Conservation (phyloP, 148 eudicot species). For the Pouteria glomerata region DNA sequence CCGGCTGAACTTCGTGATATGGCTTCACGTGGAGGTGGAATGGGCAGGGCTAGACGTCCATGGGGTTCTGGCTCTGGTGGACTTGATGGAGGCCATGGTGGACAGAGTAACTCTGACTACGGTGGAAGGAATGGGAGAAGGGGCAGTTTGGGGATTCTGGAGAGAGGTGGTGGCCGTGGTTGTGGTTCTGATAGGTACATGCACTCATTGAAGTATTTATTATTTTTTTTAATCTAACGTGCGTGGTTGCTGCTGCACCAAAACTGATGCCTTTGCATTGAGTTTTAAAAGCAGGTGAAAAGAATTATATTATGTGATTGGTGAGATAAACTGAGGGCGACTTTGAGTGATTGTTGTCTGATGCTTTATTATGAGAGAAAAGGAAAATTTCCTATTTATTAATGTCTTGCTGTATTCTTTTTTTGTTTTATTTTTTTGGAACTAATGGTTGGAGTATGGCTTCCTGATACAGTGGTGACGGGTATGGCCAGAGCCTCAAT, state of each 20-base stretch:
- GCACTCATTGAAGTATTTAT: not conserved
- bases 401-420: not conserved
- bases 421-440: too few relatives aligned
- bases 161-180: slow-evolving; percentile 28
- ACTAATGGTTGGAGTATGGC: not conserved
- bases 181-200: slow-evolving; percentile 40
- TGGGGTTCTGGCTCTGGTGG: slow-evolving; percentile 32
- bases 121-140: slow-evolving; percentile 48
- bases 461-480: slow-evolving; percentile 18
- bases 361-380: too few relatives aligned
- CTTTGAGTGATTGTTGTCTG: not conserved
- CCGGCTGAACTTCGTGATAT: slow-evolving; percentile 84
- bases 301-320: not conserved
- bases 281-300: not conserved
- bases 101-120: slow-evolving; percentile 14
- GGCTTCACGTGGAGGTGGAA: slow-evolving; percentile 84
- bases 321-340: not conserved
- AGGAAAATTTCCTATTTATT: too few relatives aligned
- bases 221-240: not conserved
- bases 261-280: not conserved
- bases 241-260: not conserved
- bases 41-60: slow-evolving; percentile 42
- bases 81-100: slow-evolving; percentile 25
- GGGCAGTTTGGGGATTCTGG: slow-evolving; percentile 30
- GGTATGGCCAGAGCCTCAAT: slow-evolving; percentile 28